Evolutionary conservation across 371 early-diverging fungal genomes (phyloP).

Genomic region (Lichtheimia ramosa): DNA sequence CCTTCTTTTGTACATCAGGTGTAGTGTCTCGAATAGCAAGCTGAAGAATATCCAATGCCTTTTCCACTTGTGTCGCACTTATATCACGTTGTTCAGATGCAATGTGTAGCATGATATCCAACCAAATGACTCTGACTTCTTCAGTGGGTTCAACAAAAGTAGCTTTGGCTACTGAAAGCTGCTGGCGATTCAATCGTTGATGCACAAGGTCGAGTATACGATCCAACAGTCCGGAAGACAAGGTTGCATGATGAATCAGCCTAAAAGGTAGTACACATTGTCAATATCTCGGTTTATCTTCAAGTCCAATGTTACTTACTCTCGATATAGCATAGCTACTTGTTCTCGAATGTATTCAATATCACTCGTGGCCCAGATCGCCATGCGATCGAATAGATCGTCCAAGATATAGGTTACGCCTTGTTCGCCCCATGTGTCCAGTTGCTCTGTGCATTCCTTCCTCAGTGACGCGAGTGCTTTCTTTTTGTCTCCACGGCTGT

Average conservation of each 20-base stretch:
- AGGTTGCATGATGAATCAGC: no score
- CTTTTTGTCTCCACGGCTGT: slow-evolving; percentile 1
- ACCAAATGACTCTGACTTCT: slow-evolving; percentile 1
- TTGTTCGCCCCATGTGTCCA: background rate
- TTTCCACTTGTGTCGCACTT: background rate
- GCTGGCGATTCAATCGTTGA: background rate
- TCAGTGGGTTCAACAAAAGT: slow-evolving; percentile 1
- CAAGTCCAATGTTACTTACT: no score
- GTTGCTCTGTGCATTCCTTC: background rate
- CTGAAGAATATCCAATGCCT: slow-evolving; percentile 1
- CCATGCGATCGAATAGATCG: background rate
- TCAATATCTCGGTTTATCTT: no score
- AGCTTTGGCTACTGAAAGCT: background rate
- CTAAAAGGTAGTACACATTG: no score
- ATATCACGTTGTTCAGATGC: background rate
- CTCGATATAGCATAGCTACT: background rate
- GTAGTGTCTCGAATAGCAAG: slow-evolving; percentile 1
- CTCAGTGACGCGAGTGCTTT: background rate
- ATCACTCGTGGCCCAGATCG: slow-evolving; percentile 2
- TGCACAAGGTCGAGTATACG: no score
- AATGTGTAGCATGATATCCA: background rate
- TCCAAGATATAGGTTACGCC: background rate
- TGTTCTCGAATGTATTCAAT: slow-evolving; percentile 10
- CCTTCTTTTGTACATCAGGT: background rate
- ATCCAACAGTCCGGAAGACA: no score